phyloP scores from a whole-genome alignment of 2,329 filamentous ascomycete species.

The Parasarocladium wereldwijsianum region DNA sequence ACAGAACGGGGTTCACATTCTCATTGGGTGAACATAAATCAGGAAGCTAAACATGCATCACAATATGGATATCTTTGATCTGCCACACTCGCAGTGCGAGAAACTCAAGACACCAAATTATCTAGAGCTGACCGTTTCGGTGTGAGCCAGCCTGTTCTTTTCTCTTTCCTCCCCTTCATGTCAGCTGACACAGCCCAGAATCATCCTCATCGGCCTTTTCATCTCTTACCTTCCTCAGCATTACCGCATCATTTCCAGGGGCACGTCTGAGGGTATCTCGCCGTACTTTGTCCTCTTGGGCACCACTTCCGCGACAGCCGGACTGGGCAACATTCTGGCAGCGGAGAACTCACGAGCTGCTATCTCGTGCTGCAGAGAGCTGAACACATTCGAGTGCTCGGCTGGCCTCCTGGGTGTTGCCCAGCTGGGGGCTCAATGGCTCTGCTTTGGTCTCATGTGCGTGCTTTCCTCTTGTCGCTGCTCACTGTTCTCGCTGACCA shows the following conservation, averaged over 20 bases:
- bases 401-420: constrained; percentile 77
- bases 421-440: constrained; percentile 84
- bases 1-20: too few relatives aligned
- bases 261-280: constrained; percentile 85
- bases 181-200: constrained; percentile 17
- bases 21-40: too few relatives aligned
- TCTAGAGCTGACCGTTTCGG: constrained; percentile 39
- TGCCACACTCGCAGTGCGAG: constrained; percentile 23
- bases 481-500: constrained; percentile 9
- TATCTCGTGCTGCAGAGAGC: constrained; percentile 70
- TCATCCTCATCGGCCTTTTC: constrained; percentile 78
- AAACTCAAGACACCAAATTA: constrained; percentile 36
- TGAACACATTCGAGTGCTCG: constrained; percentile 69
- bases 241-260: constrained; percentile 71
- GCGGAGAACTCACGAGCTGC: constrained; percentile 72
- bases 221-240: constrained; percentile 93
- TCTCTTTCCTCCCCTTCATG: not conserved
- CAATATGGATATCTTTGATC: constrained; percentile 3
- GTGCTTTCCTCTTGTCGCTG: constrained; percentile 15
- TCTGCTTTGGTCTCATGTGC: constrained; percentile 84
- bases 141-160: constrained; percentile 22
- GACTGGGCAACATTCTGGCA: constrained; percentile 84
- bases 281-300: constrained; percentile 94
- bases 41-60: too few relatives aligned
- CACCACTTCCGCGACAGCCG: constrained; percentile 73